Conservation (phyloP, 345 rosid genomes). For the Aegle marmelos region DNA sequence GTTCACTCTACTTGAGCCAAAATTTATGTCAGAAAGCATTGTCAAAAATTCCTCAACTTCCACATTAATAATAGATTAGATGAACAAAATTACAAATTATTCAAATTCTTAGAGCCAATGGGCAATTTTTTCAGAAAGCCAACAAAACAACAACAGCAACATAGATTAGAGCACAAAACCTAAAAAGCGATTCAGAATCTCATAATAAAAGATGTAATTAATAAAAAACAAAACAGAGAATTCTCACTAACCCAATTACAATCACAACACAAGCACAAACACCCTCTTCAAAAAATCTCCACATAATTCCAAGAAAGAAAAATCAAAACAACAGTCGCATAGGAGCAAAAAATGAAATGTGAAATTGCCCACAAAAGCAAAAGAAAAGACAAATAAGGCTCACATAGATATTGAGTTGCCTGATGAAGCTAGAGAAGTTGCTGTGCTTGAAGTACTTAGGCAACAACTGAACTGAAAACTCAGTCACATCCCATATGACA, state of each 20-base stretch:
- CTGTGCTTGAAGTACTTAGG: slow-evolving; percentile 81
- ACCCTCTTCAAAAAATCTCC: background rate
- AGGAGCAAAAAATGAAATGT: background rate
- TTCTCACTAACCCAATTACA: background rate
- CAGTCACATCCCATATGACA: slow-evolving; percentile 55
- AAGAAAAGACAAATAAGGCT: slow-evolving; percentile 25
- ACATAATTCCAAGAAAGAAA: background rate
- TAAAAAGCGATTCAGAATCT: background rate
- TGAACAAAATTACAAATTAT: background rate
- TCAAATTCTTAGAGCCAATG: background rate
- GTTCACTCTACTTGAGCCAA: background rate
- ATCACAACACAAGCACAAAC: background rate
- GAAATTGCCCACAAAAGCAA: background rate
- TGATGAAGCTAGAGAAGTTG: slow-evolving; percentile 76
- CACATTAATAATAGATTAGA: background rate
- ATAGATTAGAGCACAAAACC: background rate
- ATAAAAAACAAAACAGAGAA: background rate
- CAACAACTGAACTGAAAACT: slow-evolving; percentile 61
- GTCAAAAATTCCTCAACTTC: background rate
- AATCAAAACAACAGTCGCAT: background rate
- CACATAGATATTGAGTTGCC: slow-evolving; percentile 91
- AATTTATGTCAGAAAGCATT: background rate
- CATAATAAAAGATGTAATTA: background rate
- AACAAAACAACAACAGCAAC: background rate
- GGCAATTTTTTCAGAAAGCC: background rate